Evolutionary conservation across 305 asterid genomes (phyloP).

Genomic region (Rubia tinctorum): DNA sequence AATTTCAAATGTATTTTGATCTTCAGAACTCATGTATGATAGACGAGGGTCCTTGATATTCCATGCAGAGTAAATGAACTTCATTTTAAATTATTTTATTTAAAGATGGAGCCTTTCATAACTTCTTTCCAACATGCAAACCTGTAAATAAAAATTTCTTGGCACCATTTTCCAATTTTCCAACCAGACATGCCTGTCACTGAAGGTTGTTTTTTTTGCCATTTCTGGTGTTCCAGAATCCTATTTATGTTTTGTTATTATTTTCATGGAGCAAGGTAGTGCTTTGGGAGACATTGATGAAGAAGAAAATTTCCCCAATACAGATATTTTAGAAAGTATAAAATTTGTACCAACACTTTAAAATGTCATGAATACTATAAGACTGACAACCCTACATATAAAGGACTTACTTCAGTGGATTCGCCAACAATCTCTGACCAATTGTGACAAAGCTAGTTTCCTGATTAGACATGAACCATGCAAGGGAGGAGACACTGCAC

Average conservation of each 20-base stretch:
- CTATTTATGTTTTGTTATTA: neutral
- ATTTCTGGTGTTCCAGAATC: neutral
- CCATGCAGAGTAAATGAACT: neutral
- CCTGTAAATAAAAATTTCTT: neutral
- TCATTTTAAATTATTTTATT: neutral
- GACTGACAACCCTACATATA: neutral
- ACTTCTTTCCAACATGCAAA: neutral
- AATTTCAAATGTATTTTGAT: neutral
- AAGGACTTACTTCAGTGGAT: conserved; percentile 87
- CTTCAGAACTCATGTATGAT: neutral
- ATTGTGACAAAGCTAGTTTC: conserved; percentile 96
- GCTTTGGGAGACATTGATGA: neutral
- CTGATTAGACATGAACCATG: conserved; percentile 98
- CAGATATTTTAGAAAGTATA: neutral
- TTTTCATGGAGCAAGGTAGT: neutral
- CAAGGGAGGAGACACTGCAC: conserved; percentile 97
- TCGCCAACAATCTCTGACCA: conserved; percentile 94
- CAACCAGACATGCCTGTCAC: neutral
- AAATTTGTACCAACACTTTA: neutral
- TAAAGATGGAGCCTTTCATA: neutral
- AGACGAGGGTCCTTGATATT: neutral
- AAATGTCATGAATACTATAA: neutral
- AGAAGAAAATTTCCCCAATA: neutral
- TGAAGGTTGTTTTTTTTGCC: neutral
- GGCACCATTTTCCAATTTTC: neutral